Conservation (phyloP, 306 rosid genomes). For the Echinosophora koreensis region DNA sequence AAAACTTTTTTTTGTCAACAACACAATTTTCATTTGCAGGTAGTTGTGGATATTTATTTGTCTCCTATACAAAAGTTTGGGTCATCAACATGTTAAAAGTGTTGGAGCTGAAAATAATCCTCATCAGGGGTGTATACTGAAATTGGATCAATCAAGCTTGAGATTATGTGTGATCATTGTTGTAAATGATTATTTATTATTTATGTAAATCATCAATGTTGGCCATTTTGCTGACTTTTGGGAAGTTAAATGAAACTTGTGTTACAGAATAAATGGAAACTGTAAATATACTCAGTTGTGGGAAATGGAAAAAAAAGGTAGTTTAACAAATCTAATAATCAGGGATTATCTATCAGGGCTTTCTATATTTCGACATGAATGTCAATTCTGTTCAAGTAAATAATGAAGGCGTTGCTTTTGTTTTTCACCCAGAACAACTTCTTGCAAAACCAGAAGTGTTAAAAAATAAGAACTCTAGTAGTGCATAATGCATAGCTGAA, state of each 20-base stretch:
- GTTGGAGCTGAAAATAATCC: constrained; percentile 44
- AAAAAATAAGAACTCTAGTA: too few relatives aligned
- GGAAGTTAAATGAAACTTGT: constrained; percentile 33
- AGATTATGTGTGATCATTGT: constrained; percentile 29
- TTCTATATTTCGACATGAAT: background rate
- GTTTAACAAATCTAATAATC: background rate
- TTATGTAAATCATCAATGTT: constrained; percentile 26
- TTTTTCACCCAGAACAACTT: too few relatives aligned
- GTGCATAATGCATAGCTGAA: too few relatives aligned
- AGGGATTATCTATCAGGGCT: background rate
- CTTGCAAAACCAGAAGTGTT: too few relatives aligned
- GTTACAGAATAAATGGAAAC: constrained; percentile 11
- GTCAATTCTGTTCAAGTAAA: background rate
- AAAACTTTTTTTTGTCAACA: constrained; percentile 41
- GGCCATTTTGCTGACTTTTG: constrained; percentile 32
- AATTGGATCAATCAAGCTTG: constrained; percentile 23
- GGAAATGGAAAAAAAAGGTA: background rate
- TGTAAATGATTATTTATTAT: constrained; percentile 52
- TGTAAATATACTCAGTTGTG: background rate
- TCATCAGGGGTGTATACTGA: constrained; percentile 23
- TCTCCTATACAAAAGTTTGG: constrained; percentile 30
- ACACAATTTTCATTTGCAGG: constrained; percentile 26
- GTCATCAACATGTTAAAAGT: constrained; percentile 10
- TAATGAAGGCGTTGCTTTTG: too few relatives aligned
- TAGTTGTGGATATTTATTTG: constrained; percentile 36